phyloP scores from a whole-genome alignment of 805 yeast genomes.

The Candida anglica region DNA sequence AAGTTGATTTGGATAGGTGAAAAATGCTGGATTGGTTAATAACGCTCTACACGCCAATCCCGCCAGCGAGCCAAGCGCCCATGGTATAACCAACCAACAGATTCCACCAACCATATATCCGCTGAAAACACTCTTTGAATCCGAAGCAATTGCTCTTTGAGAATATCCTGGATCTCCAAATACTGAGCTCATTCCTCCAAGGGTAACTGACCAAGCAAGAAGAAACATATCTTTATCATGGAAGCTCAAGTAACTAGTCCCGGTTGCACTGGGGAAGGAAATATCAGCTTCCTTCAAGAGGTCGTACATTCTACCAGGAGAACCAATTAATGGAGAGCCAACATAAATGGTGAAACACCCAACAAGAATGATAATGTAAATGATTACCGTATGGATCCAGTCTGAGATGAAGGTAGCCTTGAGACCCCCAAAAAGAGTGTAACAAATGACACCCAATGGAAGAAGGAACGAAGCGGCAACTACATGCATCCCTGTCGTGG shows the following conservation, averaged over 20 bases:
- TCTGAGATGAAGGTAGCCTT: constrained; percentile 81
- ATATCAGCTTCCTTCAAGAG: constrained; percentile 27
- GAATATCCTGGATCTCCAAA: constrained; percentile 20
- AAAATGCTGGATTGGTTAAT: constrained; percentile 11
- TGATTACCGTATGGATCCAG: constrained; percentile 57
- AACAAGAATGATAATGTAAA: constrained; percentile 33
- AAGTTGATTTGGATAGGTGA: constrained; percentile 40
- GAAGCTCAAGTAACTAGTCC: constrained; percentile 5
- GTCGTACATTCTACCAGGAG: constrained; percentile 42
- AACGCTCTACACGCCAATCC: constrained; percentile 31
- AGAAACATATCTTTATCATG: constrained; percentile 1
- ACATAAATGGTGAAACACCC: constrained; percentile 30
- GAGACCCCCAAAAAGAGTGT: constrained; percentile 78
- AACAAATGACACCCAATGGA: constrained; percentile 62
- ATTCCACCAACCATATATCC: constrained; percentile 46
- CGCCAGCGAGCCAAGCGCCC: constrained; percentile 17
- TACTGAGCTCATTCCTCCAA: constrained; percentile 11
- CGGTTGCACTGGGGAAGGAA: constrained; percentile 2
- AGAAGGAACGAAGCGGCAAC: constrained; percentile 43
- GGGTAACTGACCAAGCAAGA: constrained; percentile 6
- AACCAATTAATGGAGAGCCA: constrained; percentile 36
- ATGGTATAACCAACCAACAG: constrained; percentile 44
- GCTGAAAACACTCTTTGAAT: constrained; percentile 35
- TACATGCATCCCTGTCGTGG: constrained; percentile 40
- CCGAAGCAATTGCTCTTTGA: constrained; percentile 43